Base-by-base conservation (phyloP, 1,284 basidiomycete genomes). In the Paramarasmius palmivorus region DNA sequence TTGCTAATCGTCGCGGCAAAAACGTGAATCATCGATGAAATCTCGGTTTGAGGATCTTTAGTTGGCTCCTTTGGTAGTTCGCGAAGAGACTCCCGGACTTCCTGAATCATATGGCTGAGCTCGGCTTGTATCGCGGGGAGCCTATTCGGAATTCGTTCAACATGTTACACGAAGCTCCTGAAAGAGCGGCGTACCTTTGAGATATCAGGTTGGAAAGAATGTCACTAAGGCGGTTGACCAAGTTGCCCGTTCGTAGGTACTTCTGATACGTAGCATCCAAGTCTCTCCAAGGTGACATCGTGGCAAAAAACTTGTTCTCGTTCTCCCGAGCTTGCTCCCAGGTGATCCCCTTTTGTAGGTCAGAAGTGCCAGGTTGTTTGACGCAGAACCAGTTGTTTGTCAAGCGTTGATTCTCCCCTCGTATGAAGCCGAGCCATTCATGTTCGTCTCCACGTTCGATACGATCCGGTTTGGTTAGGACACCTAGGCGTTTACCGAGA, bases 391-490 rank as follows among this genome's bases (percentile, higher is more conserved):
- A 84, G 7, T 77, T 75, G 42, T 81, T 72, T 0, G 59, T 49
- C 2, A 83, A 67, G 0, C 69, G 64, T 23, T 78, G 71, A 0
- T 62, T 60, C 23, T 78, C 71, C 46, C 77, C 71, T n/a, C 70
- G 63, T 8, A 82, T 68, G 17, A 81, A 68, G 5, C 57, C 59
- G 12, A 82, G 25, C 84, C 83, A 86, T 0, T 79, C 74, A 5
- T 79, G 75, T 48, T 2, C 1, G 69, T 73, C 39, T 82, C 78
- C 51, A 19, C 34, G 20, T 20, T 29, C 48, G 10, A 57, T 34
- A 7, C 74, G 73, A 57, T 86, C 83, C 0, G 82, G 78, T 60
- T 84, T 86, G 0, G 83, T 86, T 6, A 85, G 67, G 7, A 86
- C 83, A 38, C 82, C 83, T 84, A 35, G 26, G 20, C 14, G 26